Percentiles rank a stretch among this genome's conserved stretches.
Conservation (phyloP, 352 stramenopile species). For the Globisporangium okanoganense region DNA sequence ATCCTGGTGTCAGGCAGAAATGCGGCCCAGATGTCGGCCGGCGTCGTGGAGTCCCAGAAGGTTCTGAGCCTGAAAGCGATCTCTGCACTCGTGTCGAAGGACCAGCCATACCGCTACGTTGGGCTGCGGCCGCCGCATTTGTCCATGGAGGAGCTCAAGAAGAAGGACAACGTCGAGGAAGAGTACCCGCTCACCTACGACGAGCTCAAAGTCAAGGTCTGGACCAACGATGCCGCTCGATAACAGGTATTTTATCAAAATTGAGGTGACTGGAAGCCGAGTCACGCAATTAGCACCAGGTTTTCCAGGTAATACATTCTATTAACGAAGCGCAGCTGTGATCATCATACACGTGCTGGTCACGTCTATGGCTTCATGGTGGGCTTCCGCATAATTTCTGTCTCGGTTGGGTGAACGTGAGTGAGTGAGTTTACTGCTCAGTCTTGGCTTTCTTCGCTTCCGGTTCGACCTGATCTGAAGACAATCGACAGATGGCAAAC, state of each 20-base stretch:
- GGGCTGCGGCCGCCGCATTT: constrained; percentile 60
- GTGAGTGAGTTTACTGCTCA: constrained; percentile 28
- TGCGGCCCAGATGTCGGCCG: neutral
- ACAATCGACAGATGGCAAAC: neutral
- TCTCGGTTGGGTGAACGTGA: neutral
- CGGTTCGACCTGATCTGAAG: constrained; percentile 45
- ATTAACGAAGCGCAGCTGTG: constrained; percentile 20
- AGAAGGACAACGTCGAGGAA: constrained; percentile 83
- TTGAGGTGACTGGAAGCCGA: neutral
- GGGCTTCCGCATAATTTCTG: constrained; percentile 17
- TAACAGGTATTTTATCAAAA: neutral
- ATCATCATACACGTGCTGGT: neutral
- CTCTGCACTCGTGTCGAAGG: constrained; percentile 43
- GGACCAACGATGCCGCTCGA: constrained; percentile 37
- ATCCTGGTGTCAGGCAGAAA: neutral
- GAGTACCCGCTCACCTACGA: constrained; percentile 86
- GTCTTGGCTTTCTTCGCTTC: constrained; percentile 82
- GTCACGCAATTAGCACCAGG: neutral
- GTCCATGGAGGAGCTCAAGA: constrained; percentile 73
- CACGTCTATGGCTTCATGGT: neutral
- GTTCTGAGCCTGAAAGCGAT: constrained; percentile 28
- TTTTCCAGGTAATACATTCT: constrained; percentile 22
- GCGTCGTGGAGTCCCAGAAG: constrained; percentile 12
- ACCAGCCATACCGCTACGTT: constrained; percentile 71
- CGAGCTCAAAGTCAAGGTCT: constrained; percentile 84